A percentile compares a stretch with the other conserved stretches of the same genome.
Conservation (phyloP, 345 rosid genomes). For the Ailanthus altissimus region DNA sequence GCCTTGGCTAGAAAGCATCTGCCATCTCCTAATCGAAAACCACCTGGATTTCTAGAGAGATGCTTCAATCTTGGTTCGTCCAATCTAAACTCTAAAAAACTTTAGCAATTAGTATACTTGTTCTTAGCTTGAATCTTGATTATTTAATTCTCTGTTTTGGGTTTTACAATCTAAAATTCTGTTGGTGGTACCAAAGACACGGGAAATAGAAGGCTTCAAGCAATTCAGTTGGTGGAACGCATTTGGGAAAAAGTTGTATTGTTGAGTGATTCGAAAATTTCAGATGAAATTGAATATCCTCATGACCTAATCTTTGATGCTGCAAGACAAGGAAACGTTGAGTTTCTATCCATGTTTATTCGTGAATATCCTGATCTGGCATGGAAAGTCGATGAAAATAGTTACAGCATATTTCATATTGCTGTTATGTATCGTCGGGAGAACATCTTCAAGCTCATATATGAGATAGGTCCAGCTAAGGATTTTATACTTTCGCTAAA, state of each 20-base stretch:
- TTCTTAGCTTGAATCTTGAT: no score
- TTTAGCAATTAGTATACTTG: no score
- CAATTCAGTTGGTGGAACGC: neutral
- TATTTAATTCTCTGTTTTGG: neutral
- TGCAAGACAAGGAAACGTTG: neutral
- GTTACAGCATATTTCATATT: no score
- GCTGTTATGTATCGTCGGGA: no score
- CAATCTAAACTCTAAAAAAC: neutral
- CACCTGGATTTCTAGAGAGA: neutral
- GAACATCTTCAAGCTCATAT: no score
- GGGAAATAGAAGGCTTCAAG: neutral
- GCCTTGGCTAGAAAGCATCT: constrained; percentile 20
- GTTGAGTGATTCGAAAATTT: neutral
- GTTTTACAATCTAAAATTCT: neutral
- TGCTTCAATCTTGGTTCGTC: neutral
- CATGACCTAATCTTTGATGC: neutral
- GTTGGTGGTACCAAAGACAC: neutral
- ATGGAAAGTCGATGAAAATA: no score
- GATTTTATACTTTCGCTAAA: no score
- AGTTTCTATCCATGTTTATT: no score
- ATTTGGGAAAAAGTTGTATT: neutral
- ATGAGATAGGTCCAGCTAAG: no score
- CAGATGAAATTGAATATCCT: neutral
- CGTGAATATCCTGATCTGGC: no score
- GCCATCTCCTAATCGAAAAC: neutral